Evolutionary conservation across 2,329 filamentous ascomycete genomes (phyloP), one percentile per base, ranked within the genome.

Genomic region (Neofusicoccum ribis): DNA sequence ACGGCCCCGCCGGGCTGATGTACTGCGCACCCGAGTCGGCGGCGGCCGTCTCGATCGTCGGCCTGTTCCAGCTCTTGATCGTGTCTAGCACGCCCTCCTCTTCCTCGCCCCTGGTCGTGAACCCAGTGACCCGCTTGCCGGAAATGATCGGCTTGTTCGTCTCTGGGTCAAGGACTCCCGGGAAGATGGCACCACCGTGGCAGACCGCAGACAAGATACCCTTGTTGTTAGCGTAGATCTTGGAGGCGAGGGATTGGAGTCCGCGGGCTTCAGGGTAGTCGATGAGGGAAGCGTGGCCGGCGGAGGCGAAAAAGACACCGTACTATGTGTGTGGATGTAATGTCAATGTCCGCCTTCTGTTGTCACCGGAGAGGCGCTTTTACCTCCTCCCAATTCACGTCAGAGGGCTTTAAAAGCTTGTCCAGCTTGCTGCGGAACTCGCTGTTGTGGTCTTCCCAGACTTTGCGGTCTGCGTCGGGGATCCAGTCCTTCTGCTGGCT

Each of bases 401-500:
- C 74, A 1, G 69, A 64, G 1, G 81, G 75, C 65, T 77, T 79
- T 58, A 73, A 67, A 69, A 82, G 73, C 41, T 76, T 74, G 68
- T 83, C 81, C 9, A 83, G 72, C 70, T 83, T 82, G 59, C 74
- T 72, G 63, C 80, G 74, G 71, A 84, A 83, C 6, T 79, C 79
- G 68, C 79, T 79, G 66, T 69, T 70, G 20, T 61, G 50, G 61
- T 83, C 73, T 7, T 81, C 75, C 79, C 78, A 83, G 61, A 71
- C 73, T 20, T 70, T 67, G 3, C 74, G 70, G 67, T 82, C 80
- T 1, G 75, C 72, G 60, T 76, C 79, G 37, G 73, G 74, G 17
- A 83, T 72, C 66, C 77, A 83, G 58, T 80, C 79, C 1, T 74
- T 72, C 64, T 80, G 76, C 52, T 77, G 73, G 11, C 76, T 80